A percentile compares a stretch with the other conserved stretches of the same genome.
These are phyloP conservation scores for Yarrowia sp. DNA, from an alignment of 805 yeast species.

Conservation along the genomic window DNA sequence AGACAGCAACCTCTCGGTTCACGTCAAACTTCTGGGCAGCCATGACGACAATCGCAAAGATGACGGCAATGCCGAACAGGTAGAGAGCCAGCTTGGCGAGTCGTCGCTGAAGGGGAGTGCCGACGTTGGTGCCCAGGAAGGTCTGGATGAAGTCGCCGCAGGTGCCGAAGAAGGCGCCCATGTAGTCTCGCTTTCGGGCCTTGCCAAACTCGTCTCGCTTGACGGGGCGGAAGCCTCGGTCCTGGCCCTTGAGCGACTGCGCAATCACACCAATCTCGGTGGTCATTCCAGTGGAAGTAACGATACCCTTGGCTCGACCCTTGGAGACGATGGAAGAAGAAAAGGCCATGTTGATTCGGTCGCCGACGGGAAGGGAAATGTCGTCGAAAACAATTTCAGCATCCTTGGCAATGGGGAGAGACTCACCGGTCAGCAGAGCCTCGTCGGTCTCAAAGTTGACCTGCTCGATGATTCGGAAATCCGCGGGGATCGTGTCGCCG, in stretches of 20 bases:
- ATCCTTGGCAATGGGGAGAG: constrained; percentile 60
- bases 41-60: constrained; percentile 84
- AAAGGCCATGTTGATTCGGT: constrained; percentile 67
- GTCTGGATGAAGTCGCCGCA: constrained; percentile 58
- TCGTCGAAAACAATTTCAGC: constrained; percentile 42
- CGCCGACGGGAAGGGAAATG: constrained; percentile 59
- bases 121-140: constrained; percentile 70
- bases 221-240: constrained; percentile 43
- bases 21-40: constrained; percentile 74
- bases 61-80: constrained; percentile 72
- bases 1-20: constrained; percentile 77
- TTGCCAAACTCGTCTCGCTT: constrained; percentile 47
- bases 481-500: constrained; percentile 79
- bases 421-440: constrained; percentile 65
- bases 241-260: constrained; percentile 49
- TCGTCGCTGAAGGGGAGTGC: constrained; percentile 78
- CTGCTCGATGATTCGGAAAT: constrained; percentile 55
- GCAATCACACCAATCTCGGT: constrained; percentile 80
- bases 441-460: constrained; percentile 71
- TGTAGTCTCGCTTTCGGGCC: constrained; percentile 35
- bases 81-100: constrained; percentile 73
- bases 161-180: constrained; percentile 50
- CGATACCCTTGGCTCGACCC: constrained; percentile 73
- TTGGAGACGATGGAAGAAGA: constrained; percentile 68
- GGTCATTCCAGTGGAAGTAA: constrained; percentile 60